These are phyloP conservation scores for Neurospora sp. DNA, from an alignment of 495 filamentous ascomycete genomes.

Conservation along the genomic window DNA sequence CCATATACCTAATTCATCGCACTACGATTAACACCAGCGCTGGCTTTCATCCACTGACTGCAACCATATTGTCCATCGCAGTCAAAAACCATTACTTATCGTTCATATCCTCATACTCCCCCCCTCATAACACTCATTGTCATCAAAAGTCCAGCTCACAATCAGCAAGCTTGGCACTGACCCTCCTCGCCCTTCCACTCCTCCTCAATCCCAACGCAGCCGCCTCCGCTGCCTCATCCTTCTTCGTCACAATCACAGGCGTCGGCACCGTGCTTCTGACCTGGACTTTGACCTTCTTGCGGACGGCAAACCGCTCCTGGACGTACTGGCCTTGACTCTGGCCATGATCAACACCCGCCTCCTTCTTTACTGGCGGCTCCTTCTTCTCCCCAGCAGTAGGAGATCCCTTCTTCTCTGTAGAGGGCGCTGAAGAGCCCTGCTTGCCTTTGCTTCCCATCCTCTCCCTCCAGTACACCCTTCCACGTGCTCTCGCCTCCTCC, in stretches of 20 bases:
- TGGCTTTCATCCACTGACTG: not conserved
- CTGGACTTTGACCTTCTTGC: not conserved
- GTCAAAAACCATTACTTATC: not conserved
- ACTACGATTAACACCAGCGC: not conserved
- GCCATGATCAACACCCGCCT: not conserved
- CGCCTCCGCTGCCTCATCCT: conserved; percentile 1
- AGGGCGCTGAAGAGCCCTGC: not conserved
- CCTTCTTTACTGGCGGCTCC: not conserved
- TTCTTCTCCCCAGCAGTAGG: not conserved
- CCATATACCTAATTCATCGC: not conserved
- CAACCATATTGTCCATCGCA: not conserved
- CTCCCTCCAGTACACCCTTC: conserved; percentile 25
- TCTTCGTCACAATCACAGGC: not conserved
- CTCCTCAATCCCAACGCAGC: conserved; percentile 12
- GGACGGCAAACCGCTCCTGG: not conserved
- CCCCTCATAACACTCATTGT: not conserved
- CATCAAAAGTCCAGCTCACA: not conserved
- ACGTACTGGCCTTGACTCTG: not conserved
- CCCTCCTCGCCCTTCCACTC: conserved; percentile 19
- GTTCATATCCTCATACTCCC: not conserved
- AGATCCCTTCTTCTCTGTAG: not conserved
- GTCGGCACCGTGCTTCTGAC: not conserved
- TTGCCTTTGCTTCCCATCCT: not conserved
- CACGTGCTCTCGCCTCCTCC: conserved; percentile 51
- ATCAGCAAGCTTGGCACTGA: conserved; percentile 14